phyloP scores from a whole-genome alignment of 192 early-diverging fungal genomes.

The Mortierella antarctica region DNA sequence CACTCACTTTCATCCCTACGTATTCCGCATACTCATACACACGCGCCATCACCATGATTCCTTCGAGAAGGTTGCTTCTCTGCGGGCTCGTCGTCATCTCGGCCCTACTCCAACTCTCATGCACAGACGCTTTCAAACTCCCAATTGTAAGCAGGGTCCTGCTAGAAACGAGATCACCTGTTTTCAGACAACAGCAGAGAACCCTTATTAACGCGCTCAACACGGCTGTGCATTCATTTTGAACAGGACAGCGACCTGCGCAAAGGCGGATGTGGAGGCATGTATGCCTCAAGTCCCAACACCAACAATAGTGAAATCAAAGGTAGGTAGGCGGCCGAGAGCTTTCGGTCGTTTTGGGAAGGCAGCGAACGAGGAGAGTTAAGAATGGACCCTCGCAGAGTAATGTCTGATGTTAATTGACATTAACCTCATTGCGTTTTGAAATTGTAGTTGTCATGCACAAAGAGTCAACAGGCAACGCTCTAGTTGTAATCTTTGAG shows the following conservation, averaged over 20 bases:
- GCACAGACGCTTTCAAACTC: slow-evolving; percentile 32
- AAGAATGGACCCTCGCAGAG: not conserved
- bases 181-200: too few relatives aligned
- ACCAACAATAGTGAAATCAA: slow-evolving; percentile 37
- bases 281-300: slow-evolving; percentile 24
- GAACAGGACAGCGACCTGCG: slow-evolving; percentile 15
- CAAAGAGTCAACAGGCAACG: slow-evolving; percentile 46
- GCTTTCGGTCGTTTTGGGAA: too few relatives aligned
- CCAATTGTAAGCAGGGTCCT: slow-evolving; percentile 25
- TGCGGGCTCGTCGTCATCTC: slow-evolving; percentile 16
- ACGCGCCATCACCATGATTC: slow-evolving; percentile 15
- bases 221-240: not conserved
- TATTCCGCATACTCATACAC: slow-evolving; percentile 2
- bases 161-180: too few relatives aligned
- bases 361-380: not conserved
- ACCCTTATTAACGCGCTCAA: not conserved
- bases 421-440: not conserved
- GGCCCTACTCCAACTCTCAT: slow-evolving; percentile 16
- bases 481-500: slow-evolving; percentile 59
- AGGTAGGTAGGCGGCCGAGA: slow-evolving; percentile 7
- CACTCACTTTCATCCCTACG: not conserved
- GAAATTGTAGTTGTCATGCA: slow-evolving; percentile 37
- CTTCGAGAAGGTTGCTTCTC: slow-evolving; percentile 12
- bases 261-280: slow-evolving; percentile 22
- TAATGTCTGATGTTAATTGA: not conserved